These are phyloP conservation scores for Aschersonia sp. DNA, from an alignment of 2,329 filamentous ascomycete species.

Conservation along the genomic window DNA sequence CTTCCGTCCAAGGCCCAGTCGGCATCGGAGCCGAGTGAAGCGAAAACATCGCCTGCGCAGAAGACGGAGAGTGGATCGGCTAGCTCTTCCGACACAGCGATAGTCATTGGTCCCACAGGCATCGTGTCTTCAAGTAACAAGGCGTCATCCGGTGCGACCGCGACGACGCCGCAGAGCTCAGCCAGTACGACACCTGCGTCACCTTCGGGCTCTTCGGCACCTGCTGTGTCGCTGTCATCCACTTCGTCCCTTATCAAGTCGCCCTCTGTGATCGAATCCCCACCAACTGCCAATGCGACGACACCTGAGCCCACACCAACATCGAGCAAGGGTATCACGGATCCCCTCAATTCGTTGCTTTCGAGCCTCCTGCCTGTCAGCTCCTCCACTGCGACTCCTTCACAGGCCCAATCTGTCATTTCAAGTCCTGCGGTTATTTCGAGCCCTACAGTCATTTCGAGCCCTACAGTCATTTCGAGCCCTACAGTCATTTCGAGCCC, in stretches of 20 bases:
- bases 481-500: no score
- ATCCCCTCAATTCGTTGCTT: conserved; percentile 10
- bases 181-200: no score
- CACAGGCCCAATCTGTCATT: background rate
- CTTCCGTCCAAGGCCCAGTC: no score
- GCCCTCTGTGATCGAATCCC: background rate
- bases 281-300: conserved; percentile 1
- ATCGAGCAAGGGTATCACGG: conserved; percentile 6
- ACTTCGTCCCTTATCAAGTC: no score
- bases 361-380: conserved; percentile 6
- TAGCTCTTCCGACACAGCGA: conserved; percentile 4
- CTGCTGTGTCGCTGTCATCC: no score
- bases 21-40: no score
- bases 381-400: background rate
- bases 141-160: background rate
- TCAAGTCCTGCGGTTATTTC: background rate
- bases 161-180: background rate
- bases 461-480: no score
- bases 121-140: conserved; percentile 6
- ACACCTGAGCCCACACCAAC: background rate
- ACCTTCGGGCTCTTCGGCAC: no score
- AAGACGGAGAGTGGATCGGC: background rate
- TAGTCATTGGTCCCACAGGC: conserved; percentile 14
- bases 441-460: no score
- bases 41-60: background rate